Evolutionary conservation across 108 stramenopile genomes (phyloP).

Genomic region (Asterionellopsis glacialis): DNA sequence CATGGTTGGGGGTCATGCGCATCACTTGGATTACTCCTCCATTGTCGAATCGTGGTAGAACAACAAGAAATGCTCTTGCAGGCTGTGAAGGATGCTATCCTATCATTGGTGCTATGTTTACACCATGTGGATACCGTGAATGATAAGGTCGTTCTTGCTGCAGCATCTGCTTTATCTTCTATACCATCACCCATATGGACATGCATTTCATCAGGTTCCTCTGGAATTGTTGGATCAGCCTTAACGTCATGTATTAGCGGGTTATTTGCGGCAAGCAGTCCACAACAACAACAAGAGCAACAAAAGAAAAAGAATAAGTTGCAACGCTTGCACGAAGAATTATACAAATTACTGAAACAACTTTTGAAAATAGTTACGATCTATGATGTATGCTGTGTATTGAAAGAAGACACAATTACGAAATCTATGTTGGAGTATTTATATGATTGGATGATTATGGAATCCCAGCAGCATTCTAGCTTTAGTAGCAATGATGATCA

Average conservation of each 20-base stretch:
- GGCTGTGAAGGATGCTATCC: too few species aligned
- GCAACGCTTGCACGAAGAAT: neutral
- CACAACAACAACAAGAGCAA: neutral
- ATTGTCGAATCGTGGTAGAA: neutral
- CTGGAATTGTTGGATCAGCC: slow-evolving; percentile 11
- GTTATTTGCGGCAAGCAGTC: too few species aligned
- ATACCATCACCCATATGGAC: too few species aligned
- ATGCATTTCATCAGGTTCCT: neutral
- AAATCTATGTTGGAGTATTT: slow-evolving; percentile 6
- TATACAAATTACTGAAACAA: slow-evolving; percentile 8
- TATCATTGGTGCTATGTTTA: slow-evolving; percentile 10
- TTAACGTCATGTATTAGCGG: too few species aligned
- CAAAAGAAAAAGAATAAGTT: neutral
- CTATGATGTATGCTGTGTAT: slow-evolving; percentile 7
- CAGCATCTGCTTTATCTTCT: too few species aligned
- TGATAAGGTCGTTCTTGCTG: slow-evolving; percentile 18
- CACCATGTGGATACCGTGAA: slow-evolving; percentile 1
- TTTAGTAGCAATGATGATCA: too few species aligned
- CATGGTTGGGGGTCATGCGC: slow-evolving; percentile 73
- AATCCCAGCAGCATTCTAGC: slow-evolving; percentile 1
- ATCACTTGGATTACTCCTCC: slow-evolving; percentile 27
- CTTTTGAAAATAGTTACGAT: slow-evolving; percentile 17
- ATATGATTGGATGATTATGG: slow-evolving; percentile 40
- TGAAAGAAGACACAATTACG: slow-evolving; percentile 8
- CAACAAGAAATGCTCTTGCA: neutral